A percentile compares a stretch with the other conserved stretches of the same genome.
phyloP scores from a whole-genome alignment of 352 stramenopile species.

The Phytophthora pluvialis region DNA sequence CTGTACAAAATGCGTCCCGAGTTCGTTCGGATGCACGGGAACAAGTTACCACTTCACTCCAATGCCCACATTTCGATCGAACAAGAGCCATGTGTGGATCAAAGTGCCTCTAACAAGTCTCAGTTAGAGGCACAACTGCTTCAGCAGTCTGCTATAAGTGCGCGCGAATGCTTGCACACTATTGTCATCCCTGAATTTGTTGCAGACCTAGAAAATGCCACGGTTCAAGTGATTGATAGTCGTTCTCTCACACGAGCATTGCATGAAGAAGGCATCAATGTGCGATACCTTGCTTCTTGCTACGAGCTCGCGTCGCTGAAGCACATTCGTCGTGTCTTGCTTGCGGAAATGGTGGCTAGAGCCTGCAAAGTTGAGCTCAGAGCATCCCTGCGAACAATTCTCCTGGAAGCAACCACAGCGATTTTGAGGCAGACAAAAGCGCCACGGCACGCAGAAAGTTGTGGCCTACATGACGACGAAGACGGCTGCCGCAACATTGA shows the following conservation, averaged over 20 bases:
- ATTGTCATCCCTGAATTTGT: constrained; percentile 60
- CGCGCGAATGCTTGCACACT: constrained; percentile 44
- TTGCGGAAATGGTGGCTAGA: constrained; percentile 68
- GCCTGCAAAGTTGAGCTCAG: constrained; percentile 63
- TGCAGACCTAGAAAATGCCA: constrained; percentile 42
- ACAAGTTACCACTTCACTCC: constrained; percentile 43
- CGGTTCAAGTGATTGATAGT: constrained; percentile 43
- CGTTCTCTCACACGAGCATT: constrained; percentile 46
- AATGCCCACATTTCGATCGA: constrained; percentile 32
- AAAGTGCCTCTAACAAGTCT: constrained; percentile 11
- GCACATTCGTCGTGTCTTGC: constrained; percentile 52
- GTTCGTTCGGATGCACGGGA: constrained; percentile 51
- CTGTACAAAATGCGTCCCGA: constrained; percentile 57
- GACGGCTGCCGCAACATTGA: constrained; percentile 12
- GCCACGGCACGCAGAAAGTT: constrained; percentile 3
- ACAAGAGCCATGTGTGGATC: neutral
- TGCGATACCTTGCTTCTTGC: constrained; percentile 59
- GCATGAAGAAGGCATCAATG: constrained; percentile 65
- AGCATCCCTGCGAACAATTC: constrained; percentile 40
- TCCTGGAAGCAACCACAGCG: constrained; percentile 24
- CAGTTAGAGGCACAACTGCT: constrained; percentile 42
- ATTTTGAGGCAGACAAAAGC: constrained; percentile 33
- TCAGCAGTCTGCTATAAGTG: constrained; percentile 42
- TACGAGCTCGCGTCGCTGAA: constrained; percentile 53
- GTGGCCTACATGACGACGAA: constrained; percentile 3